Evolutionary conservation across 176 grass and related monocot species (phyloP).

Genomic region (Ensete glaucum): DNA sequence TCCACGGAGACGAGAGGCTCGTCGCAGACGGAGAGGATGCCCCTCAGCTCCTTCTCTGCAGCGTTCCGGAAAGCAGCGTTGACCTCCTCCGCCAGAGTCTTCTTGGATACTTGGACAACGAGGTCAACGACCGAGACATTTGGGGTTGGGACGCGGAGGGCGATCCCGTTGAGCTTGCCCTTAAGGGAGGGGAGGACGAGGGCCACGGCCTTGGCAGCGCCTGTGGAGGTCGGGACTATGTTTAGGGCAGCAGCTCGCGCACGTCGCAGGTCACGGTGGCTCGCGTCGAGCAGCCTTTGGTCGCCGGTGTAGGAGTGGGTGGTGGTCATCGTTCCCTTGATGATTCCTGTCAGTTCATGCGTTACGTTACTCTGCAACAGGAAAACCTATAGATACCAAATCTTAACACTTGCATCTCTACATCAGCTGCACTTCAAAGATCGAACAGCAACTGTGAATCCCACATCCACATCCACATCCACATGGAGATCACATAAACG

Average conservation of each 20-base stretch:
- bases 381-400: too few relatives aligned
- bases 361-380: not conserved
- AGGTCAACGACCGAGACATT: constrained; percentile 87
- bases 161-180: constrained; percentile 87
- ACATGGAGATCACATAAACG: too few relatives aligned
- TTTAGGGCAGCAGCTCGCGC: constrained; percentile 78
- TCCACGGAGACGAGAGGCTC: constrained; percentile 72
- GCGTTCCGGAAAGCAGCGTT: constrained; percentile 58
- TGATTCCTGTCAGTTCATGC: constrained; percentile 39
- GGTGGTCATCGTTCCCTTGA: constrained; percentile 89
- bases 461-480: too few relatives aligned
- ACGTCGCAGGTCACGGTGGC: constrained; percentile 72
- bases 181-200: constrained; percentile 79
- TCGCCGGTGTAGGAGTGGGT: constrained; percentile 83
- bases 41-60: constrained; percentile 47
- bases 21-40: constrained; percentile 66
- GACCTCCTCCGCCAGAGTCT: constrained; percentile 77
- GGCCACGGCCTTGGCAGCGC: constrained; percentile 73
- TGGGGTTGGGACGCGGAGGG: constrained; percentile 69
- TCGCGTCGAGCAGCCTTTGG: constrained; percentile 71
- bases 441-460: too few relatives aligned
- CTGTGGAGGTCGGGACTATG: constrained; percentile 82
- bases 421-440: too few relatives aligned
- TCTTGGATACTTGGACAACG: constrained; percentile 63
- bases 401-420: not conserved